Percentiles rank a stretch among this genome's conserved stretches.
Evolutionary conservation across 495 filamentous ascomycete species (phyloP).

Genomic region (Pyronema domesticum): DNA sequence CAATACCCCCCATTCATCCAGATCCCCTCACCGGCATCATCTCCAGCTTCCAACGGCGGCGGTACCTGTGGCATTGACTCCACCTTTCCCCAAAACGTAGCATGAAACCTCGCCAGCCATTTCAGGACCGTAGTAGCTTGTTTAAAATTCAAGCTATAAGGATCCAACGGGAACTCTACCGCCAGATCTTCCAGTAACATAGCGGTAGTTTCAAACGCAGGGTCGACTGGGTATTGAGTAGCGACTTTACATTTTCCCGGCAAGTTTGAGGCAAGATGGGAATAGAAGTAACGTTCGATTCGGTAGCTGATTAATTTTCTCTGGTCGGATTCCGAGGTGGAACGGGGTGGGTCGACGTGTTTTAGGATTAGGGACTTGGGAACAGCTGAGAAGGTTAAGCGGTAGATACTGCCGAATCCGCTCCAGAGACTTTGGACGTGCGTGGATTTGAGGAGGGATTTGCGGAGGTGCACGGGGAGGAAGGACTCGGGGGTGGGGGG

Average conservation of each 20-base stretch:
- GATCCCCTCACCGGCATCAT: conserved; percentile 14
- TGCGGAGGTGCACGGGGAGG: conserved; percentile 9
- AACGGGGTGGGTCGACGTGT: conserved; percentile 25
- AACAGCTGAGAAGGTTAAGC: conserved; percentile 22
- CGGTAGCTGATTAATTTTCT: conserved; percentile 34
- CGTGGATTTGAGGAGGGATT: conserved; percentile 19
- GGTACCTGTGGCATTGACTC: conserved; percentile 13
- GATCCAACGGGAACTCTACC: conserved; percentile 8
- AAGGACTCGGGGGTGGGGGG: not conserved
- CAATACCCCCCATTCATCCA: conserved; percentile 34
- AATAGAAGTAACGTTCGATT: conserved; percentile 33
- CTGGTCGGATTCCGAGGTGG: conserved; percentile 16
- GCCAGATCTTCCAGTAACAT: conserved; percentile 26
- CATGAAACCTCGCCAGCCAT: conserved; percentile 31
- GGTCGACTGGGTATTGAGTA: conserved; percentile 15
- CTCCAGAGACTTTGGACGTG: conserved; percentile 30
- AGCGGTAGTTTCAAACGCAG: conserved; percentile 12
- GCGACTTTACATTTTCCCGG: conserved; percentile 24
- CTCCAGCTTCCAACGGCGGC: conserved; percentile 21
- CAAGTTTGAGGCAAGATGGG: conserved; percentile 23
- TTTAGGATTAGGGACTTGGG: conserved; percentile 27
- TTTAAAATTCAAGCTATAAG: not conserved
- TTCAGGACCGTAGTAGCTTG: conserved; percentile 25
- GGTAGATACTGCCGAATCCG: conserved; percentile 31
- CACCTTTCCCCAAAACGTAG: conserved; percentile 22